Percentiles rank a stretch among this genome's conserved stretches.
Conservation (phyloP, 768 basidiomycete species). For the Tubosaeta brunneosetosa region DNA sequence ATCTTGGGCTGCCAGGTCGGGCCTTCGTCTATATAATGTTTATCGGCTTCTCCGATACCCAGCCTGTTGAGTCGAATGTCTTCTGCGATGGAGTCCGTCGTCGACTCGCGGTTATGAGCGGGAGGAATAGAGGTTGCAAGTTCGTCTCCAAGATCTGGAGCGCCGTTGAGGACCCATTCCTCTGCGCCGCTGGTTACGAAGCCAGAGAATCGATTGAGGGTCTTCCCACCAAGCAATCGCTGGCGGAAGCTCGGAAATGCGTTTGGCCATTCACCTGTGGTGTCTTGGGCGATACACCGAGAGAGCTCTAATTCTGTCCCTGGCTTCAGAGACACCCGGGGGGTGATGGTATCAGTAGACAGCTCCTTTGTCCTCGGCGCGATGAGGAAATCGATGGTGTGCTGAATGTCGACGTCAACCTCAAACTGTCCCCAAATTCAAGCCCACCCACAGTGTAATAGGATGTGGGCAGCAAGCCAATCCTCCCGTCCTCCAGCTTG, state of each 20-base stretch:
- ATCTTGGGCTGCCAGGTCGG: conserved; percentile 71
- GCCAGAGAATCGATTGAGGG: conserved; percentile 77
- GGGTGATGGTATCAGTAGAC: conserved; percentile 48
- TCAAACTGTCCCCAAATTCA: background rate
- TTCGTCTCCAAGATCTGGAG: conserved; percentile 30
- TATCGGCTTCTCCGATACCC: conserved; percentile 56
- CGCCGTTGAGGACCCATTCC: conserved; percentile 73
- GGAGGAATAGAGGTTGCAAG: conserved; percentile 15
- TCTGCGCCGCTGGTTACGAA: conserved; percentile 87
- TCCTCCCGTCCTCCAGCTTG: conserved; percentile 48
- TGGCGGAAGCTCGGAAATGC: conserved; percentile 64
- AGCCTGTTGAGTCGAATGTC: conserved; percentile 34
- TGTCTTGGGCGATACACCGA: conserved; percentile 52
- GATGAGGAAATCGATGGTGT: conserved; percentile 58
- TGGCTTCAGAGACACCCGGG: conserved; percentile 34
- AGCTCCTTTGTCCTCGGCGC: conserved; percentile 38
- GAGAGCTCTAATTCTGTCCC: conserved; percentile 24
- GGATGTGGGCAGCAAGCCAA: conserved; percentile 63
- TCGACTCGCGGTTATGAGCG: conserved; percentile 26
- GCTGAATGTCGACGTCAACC: conserved; percentile 36
- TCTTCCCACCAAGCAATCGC: conserved; percentile 71
- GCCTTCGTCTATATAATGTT: conserved; percentile 66
- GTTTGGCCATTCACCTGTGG: conserved; percentile 62
- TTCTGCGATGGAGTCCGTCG: conserved; percentile 40
- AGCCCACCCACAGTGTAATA: conserved; percentile 63